These are phyloP conservation scores for Plasmodium billcollinsi DNA, from an alignment of 169 alveolate genomes.

Conservation along the genomic window DNA sequence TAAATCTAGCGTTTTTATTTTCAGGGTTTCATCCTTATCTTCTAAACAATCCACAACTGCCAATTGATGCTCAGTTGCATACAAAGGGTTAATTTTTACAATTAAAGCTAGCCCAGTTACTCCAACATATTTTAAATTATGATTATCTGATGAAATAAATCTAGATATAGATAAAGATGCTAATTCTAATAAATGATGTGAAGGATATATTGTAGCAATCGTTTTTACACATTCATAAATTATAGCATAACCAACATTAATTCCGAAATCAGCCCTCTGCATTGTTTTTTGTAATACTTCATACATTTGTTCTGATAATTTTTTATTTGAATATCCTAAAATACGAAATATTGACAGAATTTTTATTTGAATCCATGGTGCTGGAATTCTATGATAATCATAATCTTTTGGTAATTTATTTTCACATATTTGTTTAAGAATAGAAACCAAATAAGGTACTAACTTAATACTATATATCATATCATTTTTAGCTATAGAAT, in stretches of 20 bases:
- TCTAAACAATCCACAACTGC: slow-evolving; percentile 95
- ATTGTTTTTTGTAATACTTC: slow-evolving; percentile 90
- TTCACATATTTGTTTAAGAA: slow-evolving; percentile 93
- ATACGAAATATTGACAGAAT: slow-evolving; percentile 87
- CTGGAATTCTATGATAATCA: slow-evolving; percentile 96
- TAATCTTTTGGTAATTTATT: slow-evolving; percentile 93
- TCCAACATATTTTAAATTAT: slow-evolving; percentile 94
- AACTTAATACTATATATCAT: slow-evolving; percentile 89
- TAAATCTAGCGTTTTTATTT: slow-evolving; percentile 93
- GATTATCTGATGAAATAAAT: slow-evolving; percentile 91
- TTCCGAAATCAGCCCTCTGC: slow-evolving; percentile 91
- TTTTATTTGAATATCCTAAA: slow-evolving; percentile 91
- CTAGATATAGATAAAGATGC: slow-evolving; percentile 89
- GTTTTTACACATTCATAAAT: slow-evolving; percentile 95
- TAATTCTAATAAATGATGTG: slow-evolving; percentile 88
- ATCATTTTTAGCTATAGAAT: slow-evolving; percentile 84
- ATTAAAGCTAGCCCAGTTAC: slow-evolving; percentile 92
- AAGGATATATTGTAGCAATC: slow-evolving; percentile 92
- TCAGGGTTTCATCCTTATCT: slow-evolving; percentile 94
- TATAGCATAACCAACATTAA: slow-evolving; percentile 94
- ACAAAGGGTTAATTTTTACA: slow-evolving; percentile 91
- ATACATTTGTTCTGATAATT: slow-evolving; percentile 91
- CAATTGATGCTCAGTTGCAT: slow-evolving; percentile 92
- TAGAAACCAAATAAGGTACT: slow-evolving; percentile 91
- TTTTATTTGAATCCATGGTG: slow-evolving; percentile 96